Evolutionary conservation across 192 early-diverging fungal genomes (phyloP).

Genomic region (Cladochytrium replicatum): DNA sequence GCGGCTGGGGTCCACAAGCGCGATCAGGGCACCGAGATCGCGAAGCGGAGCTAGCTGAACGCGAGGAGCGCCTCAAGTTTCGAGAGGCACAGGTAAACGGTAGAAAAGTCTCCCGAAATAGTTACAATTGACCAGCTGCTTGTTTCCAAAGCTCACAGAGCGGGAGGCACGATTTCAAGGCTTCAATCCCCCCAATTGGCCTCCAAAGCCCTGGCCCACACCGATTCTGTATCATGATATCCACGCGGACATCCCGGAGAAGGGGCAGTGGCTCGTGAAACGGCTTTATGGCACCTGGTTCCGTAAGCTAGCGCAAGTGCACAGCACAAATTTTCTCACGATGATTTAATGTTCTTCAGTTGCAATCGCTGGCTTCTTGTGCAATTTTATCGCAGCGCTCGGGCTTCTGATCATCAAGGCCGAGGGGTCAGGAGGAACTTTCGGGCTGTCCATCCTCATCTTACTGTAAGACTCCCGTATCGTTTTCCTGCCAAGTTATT

Average conservation of each 20-base stretch:
- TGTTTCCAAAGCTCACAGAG: slow-evolving; percentile 8
- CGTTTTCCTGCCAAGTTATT: no score
- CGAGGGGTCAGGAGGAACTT: slow-evolving; percentile 21
- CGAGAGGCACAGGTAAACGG: no score
- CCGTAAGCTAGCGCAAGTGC: slow-evolving; percentile 13
- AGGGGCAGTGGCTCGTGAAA: slow-evolving; percentile 27
- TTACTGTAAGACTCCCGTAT: no score
- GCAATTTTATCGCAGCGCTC: slow-evolving; percentile 24
- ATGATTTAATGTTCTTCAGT: neutral
- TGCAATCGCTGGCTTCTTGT: slow-evolving; percentile 15
- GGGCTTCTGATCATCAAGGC: slow-evolving; percentile 22
- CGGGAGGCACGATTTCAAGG: slow-evolving; percentile 13
- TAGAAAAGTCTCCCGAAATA: no score
- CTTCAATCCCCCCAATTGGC: slow-evolving; percentile 24
- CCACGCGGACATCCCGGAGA: slow-evolving; percentile 28
- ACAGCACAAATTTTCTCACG: neutral
- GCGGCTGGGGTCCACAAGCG: no score
- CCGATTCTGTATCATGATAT: slow-evolving; percentile 36
- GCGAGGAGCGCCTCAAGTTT: no score
- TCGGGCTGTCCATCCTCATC: slow-evolving; percentile 28
- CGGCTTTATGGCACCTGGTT: slow-evolving; percentile 22
- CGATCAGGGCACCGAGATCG: no score
- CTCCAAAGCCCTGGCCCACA: slow-evolving; percentile 11
- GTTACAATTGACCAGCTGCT: no score
- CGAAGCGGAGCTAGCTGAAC: no score